Conservation (phyloP, 805 yeast genomes). For the Hanseniaspora jakobsenii region DNA sequence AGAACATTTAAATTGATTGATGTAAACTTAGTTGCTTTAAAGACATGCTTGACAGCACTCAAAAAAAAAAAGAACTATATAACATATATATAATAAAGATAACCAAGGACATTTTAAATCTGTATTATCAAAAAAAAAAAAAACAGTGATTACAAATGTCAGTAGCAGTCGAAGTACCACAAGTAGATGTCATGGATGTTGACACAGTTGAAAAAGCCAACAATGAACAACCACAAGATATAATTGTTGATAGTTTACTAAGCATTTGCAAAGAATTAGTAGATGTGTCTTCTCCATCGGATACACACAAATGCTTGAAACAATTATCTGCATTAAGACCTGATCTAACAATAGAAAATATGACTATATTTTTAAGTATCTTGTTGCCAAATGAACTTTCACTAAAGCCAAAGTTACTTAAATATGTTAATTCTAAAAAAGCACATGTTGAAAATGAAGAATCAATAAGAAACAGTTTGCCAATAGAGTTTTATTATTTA, state of each 20-base stretch:
- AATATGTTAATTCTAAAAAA: conserved; percentile 28
- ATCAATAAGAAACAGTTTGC: conserved; percentile 24
- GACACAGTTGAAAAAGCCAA: conserved; percentile 20
- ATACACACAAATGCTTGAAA: conserved; percentile 74
- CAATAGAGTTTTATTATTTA: conserved; percentile 27
- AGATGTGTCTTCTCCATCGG: conserved; percentile 60
- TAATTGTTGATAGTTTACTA: conserved; percentile 26
- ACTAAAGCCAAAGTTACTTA: conserved; percentile 34
- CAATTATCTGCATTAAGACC: conserved; percentile 68
- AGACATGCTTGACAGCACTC: no score
- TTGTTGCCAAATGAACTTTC: conserved; percentile 43
- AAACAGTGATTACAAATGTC: not conserved
- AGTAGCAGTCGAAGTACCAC: not conserved
- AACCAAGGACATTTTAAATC: no score
- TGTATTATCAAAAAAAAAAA: not conserved
- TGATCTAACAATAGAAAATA: conserved; percentile 41
- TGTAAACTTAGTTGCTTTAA: no score
- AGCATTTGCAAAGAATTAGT: conserved; percentile 27
- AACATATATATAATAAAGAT: no score
- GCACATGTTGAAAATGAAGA: conserved; percentile 29
- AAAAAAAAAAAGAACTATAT: conserved; percentile 16
- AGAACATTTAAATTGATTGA: no score
- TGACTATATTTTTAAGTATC: conserved; percentile 42
- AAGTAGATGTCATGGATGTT: conserved; percentile 22
- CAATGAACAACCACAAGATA: conserved; percentile 26